Base-by-base conservation (phyloP, 1,284 basidiomycete species). In the Albatrellus sp. region DNA sequence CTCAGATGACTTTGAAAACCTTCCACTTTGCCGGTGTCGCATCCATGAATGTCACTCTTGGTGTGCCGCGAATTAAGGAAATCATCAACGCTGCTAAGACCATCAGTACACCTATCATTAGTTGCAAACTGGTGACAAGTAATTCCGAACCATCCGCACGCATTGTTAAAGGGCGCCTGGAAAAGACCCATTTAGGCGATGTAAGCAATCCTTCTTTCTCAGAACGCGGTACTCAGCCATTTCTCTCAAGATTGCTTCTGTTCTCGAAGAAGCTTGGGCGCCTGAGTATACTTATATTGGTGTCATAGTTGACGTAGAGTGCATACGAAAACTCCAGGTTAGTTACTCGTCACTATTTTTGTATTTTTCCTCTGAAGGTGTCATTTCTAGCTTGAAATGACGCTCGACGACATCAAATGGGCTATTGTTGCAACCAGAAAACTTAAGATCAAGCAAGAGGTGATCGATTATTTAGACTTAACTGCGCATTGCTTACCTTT, bases 1-100 rank as follows among this genome's bases (percentile, higher is more conserved):
- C 96, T 2, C 96, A 99, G 60, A 98, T 99, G 96, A 98, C 96
- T 6, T 66, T 98, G 53, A 99, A 98, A 67, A 98, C 96, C 49
- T 99, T 99, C 80, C 96, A 99, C 72, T 98, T 98, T 67, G 96
- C 96, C 57, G 96, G 96, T 71, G 93, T 99, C 52, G 96, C 96
- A 10, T 96, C 93, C 31, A 99, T 98, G 96, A 98, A 98, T 67
- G 91, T 99, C 54, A 99, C 96, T 1, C 79, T 98, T 35, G 96
- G 96, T 72, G 96, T 98, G 10, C 96, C 96, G 17, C 93, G 96
- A 61, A 98, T 99, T 68, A 98, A 98, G 66, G 96, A 99, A 64
- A 98, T 98, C 56, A 98, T 99, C 72, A 99, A 98, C 55, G 96
- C 93, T 2, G 90, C 94, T 35, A 98, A 98, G 65, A 65, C 73